These are phyloP conservation scores for Calonectria honghensis DNA, from an alignment of 2,329 filamentous ascomycete genomes.

Conservation along the genomic window DNA sequence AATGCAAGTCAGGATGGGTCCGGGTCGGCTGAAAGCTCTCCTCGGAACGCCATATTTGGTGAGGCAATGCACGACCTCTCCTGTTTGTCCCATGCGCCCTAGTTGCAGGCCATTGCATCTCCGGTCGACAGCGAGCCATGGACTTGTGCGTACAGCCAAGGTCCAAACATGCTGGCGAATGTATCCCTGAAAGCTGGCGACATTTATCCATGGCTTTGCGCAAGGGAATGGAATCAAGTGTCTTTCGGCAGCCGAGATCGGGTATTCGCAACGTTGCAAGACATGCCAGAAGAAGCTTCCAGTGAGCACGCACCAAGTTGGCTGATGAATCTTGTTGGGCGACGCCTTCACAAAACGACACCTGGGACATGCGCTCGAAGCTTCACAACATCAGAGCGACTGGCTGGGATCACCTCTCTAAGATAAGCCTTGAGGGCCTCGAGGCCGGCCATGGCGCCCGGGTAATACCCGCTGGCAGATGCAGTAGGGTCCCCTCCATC, in stretches of 20 bases:
- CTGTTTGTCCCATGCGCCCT: conserved; percentile 13
- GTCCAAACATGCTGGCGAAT: not conserved
- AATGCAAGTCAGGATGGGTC: conserved; percentile 37
- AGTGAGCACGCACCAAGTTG: conserved; percentile 1
- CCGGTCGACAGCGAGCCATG: conserved; percentile 22
- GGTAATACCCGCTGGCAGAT: conserved; percentile 43
- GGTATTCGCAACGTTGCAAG: conserved; percentile 5
- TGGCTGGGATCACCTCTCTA: conserved; percentile 18
- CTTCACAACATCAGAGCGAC: conserved; percentile 17
- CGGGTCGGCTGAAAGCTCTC: conserved; percentile 13
- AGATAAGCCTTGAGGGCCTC: conserved; percentile 44
- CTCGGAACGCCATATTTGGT: conserved; percentile 22
- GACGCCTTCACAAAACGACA: not conserved
- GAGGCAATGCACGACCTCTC: conserved; percentile 25
- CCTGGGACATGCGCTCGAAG: not conserved
- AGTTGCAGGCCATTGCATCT: conserved; percentile 4
- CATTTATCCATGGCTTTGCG: conserved; percentile 1
- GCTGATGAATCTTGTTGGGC: conserved; percentile 7
- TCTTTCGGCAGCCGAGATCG: conserved; percentile 22
- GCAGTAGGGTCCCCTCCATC: conserved; percentile 48
- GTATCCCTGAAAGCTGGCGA: conserved; percentile 9
- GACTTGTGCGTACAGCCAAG: conserved; percentile 14
- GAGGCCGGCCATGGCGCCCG: conserved; percentile 37
- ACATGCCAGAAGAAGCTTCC: conserved; percentile 22
- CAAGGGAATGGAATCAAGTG: conserved; percentile 14